phyloP scores from a whole-genome alignment of 139 green algal species.

The Dunaliella primolecta region DNA sequence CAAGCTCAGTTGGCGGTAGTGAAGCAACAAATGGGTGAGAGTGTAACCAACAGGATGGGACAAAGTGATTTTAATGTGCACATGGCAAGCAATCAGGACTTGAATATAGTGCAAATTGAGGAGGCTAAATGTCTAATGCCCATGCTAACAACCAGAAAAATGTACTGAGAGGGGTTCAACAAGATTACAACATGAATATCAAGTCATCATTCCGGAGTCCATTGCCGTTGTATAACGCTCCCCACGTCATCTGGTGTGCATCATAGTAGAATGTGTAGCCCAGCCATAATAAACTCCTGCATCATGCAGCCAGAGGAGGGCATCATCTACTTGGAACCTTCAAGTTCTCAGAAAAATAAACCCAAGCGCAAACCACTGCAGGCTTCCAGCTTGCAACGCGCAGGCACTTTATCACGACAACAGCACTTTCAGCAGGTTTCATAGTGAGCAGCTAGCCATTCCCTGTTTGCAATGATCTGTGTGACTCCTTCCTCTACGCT shows the following conservation, averaged over 20 bases:
- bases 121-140: too few species aligned
- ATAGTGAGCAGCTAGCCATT: not conserved
- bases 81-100: too few species aligned
- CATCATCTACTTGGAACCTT: not conserved
- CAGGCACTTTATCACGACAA: not conserved
- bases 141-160: too few species aligned
- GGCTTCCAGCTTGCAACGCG: not conserved
- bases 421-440: not conserved
- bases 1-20: too few species aligned
- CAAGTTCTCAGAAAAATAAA: not conserved
- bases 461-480: not conserved
- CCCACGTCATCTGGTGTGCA: constrained; percentile 54
- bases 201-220: constrained; percentile 73
- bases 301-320: not conserved
- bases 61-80: too few species aligned
- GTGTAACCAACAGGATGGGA: too few species aligned
- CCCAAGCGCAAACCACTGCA: not conserved
- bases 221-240: constrained; percentile 60
- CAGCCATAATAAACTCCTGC: constrained; percentile 55
- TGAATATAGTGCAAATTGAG: too few species aligned
- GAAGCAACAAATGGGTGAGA: too few species aligned
- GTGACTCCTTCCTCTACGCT: not conserved
- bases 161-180: too few species aligned
- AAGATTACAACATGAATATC: constrained; percentile 80
- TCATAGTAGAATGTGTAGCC: constrained; percentile 78